These are phyloP conservation scores for Lunasporangiospora selenospora DNA, from an alignment of 192 early-diverging fungal species.

Conservation along the genomic window DNA sequence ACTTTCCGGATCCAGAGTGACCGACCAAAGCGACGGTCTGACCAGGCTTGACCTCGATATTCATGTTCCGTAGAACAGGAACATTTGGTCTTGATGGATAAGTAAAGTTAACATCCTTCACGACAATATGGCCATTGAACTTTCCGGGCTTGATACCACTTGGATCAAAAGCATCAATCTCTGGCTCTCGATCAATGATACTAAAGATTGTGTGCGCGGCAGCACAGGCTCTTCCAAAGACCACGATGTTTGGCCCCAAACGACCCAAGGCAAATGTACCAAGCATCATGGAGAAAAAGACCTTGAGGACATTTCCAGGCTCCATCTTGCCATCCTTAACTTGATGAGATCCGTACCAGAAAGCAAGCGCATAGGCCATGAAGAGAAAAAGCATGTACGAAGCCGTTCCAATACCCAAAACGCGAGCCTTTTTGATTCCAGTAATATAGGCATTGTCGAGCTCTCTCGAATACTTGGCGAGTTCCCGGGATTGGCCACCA, in stretches of 20 bases:
- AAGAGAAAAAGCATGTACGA: conserved; percentile 75
- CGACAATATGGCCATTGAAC: conserved; percentile 63
- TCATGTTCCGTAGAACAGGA: conserved; percentile 69
- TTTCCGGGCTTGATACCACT: conserved; percentile 47
- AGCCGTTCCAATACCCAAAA: conserved; percentile 69
- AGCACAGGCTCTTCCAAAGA: conserved; percentile 71
- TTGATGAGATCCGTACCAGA: conserved; percentile 79
- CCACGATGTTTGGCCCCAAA: conserved; percentile 63
- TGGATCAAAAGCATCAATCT: conserved; percentile 66
- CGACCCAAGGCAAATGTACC: conserved; percentile 57
- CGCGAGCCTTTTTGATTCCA: conserved; percentile 63
- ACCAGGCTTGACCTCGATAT: conserved; percentile 67
- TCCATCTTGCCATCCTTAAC: conserved; percentile 52
- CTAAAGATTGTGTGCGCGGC: conserved; percentile 79
- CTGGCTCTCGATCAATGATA: conserved; percentile 77
- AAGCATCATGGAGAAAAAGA: conserved; percentile 78
- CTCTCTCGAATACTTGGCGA: conserved; percentile 44
- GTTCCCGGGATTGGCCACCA: conserved; percentile 71
- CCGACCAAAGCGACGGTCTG: conserved; percentile 87
- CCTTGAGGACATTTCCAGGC: conserved; percentile 61
- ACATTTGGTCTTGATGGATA: conserved; percentile 83
- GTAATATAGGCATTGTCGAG: conserved; percentile 62
- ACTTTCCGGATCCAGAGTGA: conserved; percentile 54
- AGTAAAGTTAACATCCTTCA: conserved; percentile 74
- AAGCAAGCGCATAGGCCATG: conserved; percentile 73